Evolutionary conservation across 306 rosid species (phyloP).

Genomic region (Inga laurina): DNA sequence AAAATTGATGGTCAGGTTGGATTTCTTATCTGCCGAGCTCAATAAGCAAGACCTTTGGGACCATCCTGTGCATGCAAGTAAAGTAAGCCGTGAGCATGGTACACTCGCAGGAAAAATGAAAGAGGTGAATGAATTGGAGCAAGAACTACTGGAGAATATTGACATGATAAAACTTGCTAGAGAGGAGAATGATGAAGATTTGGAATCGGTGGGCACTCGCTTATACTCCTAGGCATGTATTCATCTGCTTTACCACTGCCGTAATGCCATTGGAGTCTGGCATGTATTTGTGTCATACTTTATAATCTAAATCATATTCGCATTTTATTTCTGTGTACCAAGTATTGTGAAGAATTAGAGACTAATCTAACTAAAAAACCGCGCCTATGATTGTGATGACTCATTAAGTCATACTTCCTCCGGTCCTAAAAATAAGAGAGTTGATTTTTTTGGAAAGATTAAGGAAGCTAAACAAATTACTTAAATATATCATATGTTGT

Average conservation of each 20-base stretch:
- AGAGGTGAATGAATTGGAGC: slow-evolving; percentile 77
- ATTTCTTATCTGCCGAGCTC: slow-evolving; percentile 61
- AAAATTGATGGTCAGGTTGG: slow-evolving; percentile 72
- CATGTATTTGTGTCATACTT: not conserved
- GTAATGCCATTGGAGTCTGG: slow-evolving; percentile 9
- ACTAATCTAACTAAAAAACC: slow-evolving; percentile 8
- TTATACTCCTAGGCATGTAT: slow-evolving; percentile 83
- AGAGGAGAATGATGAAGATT: slow-evolving; percentile 73
- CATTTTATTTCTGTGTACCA: not conserved
- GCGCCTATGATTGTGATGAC: not conserved
- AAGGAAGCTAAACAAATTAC: no score
- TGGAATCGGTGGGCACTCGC: slow-evolving; percentile 92
- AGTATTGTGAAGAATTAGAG: not conserved
- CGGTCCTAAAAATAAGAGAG: no score
- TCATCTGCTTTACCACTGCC: slow-evolving; percentile 35
- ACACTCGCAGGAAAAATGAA: slow-evolving; percentile 81
- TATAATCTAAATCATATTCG: not conserved
- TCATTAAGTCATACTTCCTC: not conserved
- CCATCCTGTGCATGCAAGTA: slow-evolving; percentile 74
- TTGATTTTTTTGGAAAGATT: no score
- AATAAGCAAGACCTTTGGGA: slow-evolving; percentile 80
- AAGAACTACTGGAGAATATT: slow-evolving; percentile 81
- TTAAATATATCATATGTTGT: no score
- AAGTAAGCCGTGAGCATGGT: slow-evolving; percentile 89
- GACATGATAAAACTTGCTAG: slow-evolving; percentile 91